Evolutionary conservation across 1,284 basidiomycete species (phyloP), one percentile per base, ranked within the genome.

Genomic region (Inonotus obliquus): DNA sequence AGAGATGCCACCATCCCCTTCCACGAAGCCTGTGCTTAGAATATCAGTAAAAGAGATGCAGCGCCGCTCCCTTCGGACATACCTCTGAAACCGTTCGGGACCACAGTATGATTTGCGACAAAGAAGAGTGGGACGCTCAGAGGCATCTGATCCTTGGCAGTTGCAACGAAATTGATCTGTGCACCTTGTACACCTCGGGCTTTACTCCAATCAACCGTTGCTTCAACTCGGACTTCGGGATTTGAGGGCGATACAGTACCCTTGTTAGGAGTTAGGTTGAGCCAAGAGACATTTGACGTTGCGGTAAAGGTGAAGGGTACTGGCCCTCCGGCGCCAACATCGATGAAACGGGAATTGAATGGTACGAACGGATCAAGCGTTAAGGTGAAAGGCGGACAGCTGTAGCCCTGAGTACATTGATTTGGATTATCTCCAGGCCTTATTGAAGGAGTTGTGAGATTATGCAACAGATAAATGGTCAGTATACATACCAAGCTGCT

Each of bases 401-500:
- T 75, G 73, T 81, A 81, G 2, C 76, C 77, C 49, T 69, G 67
- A 0, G 75, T 71, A 66, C 85, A 88, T 64, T 87, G 78, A 69
- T 80, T 78, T 21, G 73, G 73, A 65, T 85, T 83, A 68, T 86
- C 85, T 19, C 84, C 84, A 0, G 84, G 84, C 83, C 83, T n/a
- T n/a, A n/a, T n/a, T 85, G 10, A 47, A n/a, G 6, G 51, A 52
- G 17, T n/a, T 14, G 35, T 17, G 19, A n/a, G 19, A 29, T 23
- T 6, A 35, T 11, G 4, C 14, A 49, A 14, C 7, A n/a, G 25
- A 17, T 27, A 52, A 52, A 27, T n/a, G 38, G 25, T 45, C n/a
- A 41, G 7, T 21, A 4, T 10, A 63, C 75, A 61, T 66, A 83
- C 85, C 83, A 86, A 58, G 83, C 79, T 47, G 78, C 85, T 2